These are phyloP conservation scores for Saccharomyces hybrid DNA, from an alignment of 1,139 yeast genomes.

Conservation along the genomic window DNA sequence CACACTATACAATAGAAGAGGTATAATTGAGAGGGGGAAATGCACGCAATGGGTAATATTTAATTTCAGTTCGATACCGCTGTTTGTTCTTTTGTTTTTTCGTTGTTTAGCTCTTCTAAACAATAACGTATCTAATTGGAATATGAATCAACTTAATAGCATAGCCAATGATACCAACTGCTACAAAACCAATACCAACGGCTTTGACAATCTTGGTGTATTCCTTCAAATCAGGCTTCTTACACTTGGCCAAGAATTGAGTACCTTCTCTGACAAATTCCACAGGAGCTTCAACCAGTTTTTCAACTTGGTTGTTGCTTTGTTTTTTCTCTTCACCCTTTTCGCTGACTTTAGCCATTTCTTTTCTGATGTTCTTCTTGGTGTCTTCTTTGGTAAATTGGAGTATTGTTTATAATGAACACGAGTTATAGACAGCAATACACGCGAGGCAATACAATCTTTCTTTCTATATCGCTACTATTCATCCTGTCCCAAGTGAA, in stretches of 20 bases:
- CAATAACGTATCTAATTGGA: constrained; percentile 95
- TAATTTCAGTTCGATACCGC: not conserved
- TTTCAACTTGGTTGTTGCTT: constrained; percentile 44
- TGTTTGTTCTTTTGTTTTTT: not conserved
- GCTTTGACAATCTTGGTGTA: constrained; percentile 85
- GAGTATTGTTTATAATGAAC: not conserved
- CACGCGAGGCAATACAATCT: not conserved
- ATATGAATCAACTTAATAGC: constrained; percentile 90
- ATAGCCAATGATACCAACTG: constrained; percentile 97
- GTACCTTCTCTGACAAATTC: constrained; percentile 88
- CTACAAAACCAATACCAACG: constrained; percentile 91
- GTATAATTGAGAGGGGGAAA: not conserved
- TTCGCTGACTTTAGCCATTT: constrained; percentile 27
- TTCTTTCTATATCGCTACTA: not conserved
- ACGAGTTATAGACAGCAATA: not conserved
- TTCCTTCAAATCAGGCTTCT: constrained; percentile 87
- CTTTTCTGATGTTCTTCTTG: constrained; percentile 1
- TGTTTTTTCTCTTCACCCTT: constrained; percentile 8
- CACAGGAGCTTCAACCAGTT: constrained; percentile 79
- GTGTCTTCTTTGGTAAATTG: not conserved
- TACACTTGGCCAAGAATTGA: constrained; percentile 83
- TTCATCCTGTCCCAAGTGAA: not conserved
- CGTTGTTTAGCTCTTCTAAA: constrained; percentile 37
- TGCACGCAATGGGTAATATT: not conserved
- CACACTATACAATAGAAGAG: not conserved